These are phyloP conservation scores for Echites panduratus DNA, from an alignment of 257 asterid species.

Conservation along the genomic window DNA sequence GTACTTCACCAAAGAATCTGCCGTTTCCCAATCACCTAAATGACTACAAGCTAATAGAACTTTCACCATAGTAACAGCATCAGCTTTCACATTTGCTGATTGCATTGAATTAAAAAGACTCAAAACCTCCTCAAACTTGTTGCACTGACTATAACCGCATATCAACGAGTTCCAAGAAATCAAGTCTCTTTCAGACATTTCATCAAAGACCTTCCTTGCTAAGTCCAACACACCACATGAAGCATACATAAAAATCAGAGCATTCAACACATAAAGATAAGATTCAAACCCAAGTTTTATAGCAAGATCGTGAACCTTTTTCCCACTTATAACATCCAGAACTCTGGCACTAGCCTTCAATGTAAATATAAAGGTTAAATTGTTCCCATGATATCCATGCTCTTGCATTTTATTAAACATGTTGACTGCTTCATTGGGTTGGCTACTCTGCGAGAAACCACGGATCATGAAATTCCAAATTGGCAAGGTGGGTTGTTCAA, in stretches of 20 bases:
- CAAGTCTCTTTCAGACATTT: constrained; percentile 29
- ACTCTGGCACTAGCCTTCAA: constrained; percentile 25
- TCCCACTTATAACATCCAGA: constrained; percentile 21
- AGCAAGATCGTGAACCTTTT: constrained; percentile 25
- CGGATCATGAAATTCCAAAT: constrained; percentile 31
- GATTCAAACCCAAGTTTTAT: constrained; percentile 32
- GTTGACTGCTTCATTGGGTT: constrained; percentile 22
- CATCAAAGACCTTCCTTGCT: constrained; percentile 25
- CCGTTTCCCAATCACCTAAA: constrained; percentile 14
- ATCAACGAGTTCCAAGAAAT: constrained; percentile 44
- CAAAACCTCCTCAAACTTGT: constrained; percentile 24
- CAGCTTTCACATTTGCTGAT: constrained; percentile 25
- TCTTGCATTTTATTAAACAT: constrained; percentile 33
- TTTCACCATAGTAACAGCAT: constrained; percentile 36
- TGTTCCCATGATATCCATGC: constrained; percentile 28
- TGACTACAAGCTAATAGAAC: constrained; percentile 30
- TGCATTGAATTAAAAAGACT: constrained; percentile 18
- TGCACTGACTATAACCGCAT: constrained; percentile 34
- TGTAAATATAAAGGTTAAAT: constrained; percentile 27
- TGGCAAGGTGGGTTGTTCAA: constrained; percentile 23
- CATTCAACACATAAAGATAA: constrained; percentile 31
- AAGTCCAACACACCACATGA: constrained; percentile 24
- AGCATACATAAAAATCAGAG: constrained; percentile 27
- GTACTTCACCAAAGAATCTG: constrained; percentile 21
- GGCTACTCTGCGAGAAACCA: constrained; percentile 19